Evolutionary conservation across 257 asterid species (phyloP).

Genomic region (Cinchona pubescens): DNA sequence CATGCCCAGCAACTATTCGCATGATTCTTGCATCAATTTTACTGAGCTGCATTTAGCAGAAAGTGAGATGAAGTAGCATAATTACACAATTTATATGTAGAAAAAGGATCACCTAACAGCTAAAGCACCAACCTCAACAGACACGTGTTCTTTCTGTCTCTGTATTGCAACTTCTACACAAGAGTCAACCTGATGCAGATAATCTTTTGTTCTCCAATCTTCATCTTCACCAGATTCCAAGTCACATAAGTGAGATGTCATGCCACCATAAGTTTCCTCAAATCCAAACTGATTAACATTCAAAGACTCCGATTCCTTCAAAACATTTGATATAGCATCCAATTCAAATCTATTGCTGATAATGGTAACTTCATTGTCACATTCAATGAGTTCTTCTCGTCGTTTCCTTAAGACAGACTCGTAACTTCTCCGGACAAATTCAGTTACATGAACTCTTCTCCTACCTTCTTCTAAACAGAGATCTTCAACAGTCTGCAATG

Average conservation of each 20-base stretch:
- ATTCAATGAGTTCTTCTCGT: slow-evolving; percentile 66
- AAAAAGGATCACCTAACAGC: slow-evolving; percentile 18
- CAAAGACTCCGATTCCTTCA: slow-evolving; percentile 84
- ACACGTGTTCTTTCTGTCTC: slow-evolving; percentile 87
- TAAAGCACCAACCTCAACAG: slow-evolving; percentile 66
- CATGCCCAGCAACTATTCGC: slow-evolving; percentile 63
- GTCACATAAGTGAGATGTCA: slow-evolving; percentile 63
- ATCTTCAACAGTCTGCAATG: slow-evolving; percentile 80
- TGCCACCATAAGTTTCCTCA: slow-evolving; percentile 70
- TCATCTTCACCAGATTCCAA: slow-evolving; percentile 78
- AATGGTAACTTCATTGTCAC: slow-evolving; percentile 46
- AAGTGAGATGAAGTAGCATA: slow-evolving; percentile 31
- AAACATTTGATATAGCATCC: slow-evolving; percentile 79
- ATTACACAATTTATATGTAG: neutral
- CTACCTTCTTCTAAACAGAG: slow-evolving; percentile 83
- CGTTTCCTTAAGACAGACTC: slow-evolving; percentile 69
- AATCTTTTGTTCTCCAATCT: slow-evolving; percentile 79
- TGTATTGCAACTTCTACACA: slow-evolving; percentile 84
- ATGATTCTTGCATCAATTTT: slow-evolving; percentile 79
- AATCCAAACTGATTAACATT: slow-evolving; percentile 70
- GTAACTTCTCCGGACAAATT: slow-evolving; percentile 52
- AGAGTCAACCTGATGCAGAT: slow-evolving; percentile 78
- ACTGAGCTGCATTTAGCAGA: slow-evolving; percentile 68
- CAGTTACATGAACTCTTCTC: slow-evolving; percentile 63
- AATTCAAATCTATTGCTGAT: slow-evolving; percentile 64